Percentiles rank a stretch among this genome's conserved stretches.
These are phyloP conservation scores for Coniella lustricola DNA, from an alignment of 2,329 filamentous ascomycete genomes.

Conservation along the genomic window DNA sequence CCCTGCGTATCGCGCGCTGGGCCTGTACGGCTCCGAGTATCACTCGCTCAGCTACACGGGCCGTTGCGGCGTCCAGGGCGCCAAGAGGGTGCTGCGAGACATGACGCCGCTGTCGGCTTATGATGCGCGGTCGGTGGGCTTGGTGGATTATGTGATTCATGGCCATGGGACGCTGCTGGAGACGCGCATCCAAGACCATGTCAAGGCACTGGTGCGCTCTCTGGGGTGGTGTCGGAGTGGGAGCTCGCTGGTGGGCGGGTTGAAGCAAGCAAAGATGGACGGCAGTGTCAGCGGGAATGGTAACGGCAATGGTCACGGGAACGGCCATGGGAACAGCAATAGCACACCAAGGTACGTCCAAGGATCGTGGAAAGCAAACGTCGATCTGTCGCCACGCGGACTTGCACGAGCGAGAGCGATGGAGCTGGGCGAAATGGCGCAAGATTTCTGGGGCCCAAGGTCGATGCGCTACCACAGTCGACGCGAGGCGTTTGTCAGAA, in stretches of 20 bases:
- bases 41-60: conserved; percentile 33
- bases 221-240: neutral
- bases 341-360: conserved; percentile 9
- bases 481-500: conserved; percentile 33
- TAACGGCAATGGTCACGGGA: too few species aligned
- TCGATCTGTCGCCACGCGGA: conserved; percentile 25
- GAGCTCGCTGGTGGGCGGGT: too few species aligned
- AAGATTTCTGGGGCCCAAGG: conserved; percentile 35
- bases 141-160: conserved; percentile 33
- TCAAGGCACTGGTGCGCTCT: conserved; percentile 24
- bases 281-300: too few species aligned
- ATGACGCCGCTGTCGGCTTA: conserved; percentile 33
- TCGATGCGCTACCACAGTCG: conserved; percentile 30
- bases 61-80: conserved; percentile 28
- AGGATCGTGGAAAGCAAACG: conserved; percentile 28
- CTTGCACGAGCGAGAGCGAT: conserved; percentile 27
- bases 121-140: conserved; percentile 30
- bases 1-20: conserved; percentile 33
- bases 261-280: too few species aligned
- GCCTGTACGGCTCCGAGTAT: conserved; percentile 33
- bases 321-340: neutral
- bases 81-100: conserved; percentile 25
- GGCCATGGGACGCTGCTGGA: conserved; percentile 27
- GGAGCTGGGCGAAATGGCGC: conserved; percentile 34
- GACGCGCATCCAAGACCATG: conserved; percentile 28